Conservation (phyloP, 345 rosid species). For the Aquilaria sinensis region DNA sequence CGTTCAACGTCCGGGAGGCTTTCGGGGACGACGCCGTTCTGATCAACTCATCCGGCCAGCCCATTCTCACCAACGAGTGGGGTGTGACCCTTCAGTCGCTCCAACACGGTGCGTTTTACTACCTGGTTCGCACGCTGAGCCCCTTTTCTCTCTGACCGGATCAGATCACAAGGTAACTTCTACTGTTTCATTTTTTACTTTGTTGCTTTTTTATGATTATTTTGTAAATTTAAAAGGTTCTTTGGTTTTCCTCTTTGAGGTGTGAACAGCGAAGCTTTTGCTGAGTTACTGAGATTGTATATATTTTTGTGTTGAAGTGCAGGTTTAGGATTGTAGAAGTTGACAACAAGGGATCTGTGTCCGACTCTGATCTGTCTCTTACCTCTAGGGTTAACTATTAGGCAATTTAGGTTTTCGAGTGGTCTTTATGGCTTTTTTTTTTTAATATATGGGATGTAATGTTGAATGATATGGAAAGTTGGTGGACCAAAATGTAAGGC, state of each 20-base stretch:
- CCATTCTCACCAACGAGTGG: slow-evolving; percentile 75
- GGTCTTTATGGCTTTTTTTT: too few relatives aligned
- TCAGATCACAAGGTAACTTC: too few relatives aligned
- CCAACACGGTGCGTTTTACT: slow-evolving; percentile 79
- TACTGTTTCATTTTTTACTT: too few relatives aligned
- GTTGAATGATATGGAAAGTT: too few relatives aligned
- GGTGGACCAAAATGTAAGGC: too few relatives aligned
- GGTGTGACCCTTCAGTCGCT: slow-evolving; percentile 76
- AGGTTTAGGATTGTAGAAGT: slow-evolving; percentile 18
- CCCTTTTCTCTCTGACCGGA: neutral
- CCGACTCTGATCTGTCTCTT: slow-evolving; percentile 6
- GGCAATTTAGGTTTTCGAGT: too few relatives aligned
- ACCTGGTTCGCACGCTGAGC: slow-evolving; percentile 39
- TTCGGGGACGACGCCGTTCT: slow-evolving; percentile 80
- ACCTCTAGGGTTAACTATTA: neutral
- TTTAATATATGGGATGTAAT: too few relatives aligned
- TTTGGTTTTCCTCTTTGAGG: too few relatives aligned
- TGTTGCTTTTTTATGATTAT: too few relatives aligned
- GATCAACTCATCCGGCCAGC: slow-evolving; percentile 72
- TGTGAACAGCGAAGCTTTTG: too few relatives aligned
- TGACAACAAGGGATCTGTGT: neutral
- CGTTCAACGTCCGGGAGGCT: slow-evolving; percentile 78
- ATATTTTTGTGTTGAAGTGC: slow-evolving; percentile 9
- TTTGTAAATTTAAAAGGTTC: too few relatives aligned
- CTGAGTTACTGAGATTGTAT: too few relatives aligned